Base-by-base conservation (phyloP, 139 green algal genomes). In the Spirogloea muscicola region DNA sequence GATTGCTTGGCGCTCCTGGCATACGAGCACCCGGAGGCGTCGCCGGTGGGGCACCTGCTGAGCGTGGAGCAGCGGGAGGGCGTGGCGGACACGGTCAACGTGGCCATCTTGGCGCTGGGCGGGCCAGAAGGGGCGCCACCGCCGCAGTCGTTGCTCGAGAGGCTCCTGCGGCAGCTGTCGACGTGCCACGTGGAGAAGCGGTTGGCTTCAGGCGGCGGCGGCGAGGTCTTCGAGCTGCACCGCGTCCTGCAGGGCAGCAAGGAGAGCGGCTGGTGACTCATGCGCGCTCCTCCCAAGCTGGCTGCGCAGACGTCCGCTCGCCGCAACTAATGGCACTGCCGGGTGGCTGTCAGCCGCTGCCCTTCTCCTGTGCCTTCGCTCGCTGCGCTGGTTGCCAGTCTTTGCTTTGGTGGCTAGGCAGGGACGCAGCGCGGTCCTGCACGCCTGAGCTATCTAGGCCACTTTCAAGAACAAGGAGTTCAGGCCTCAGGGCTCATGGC, bases 1-100 rank as follows among this genome's bases (percentile, higher is more conserved):
- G 88, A 92, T 18, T 83, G 90, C 13, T 79, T 95, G 0, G 88
- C 90, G 0, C 70, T 96, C 7, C 68, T 93, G 3, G 90, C 90
- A 0, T 96, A 96, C 74, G 76, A 88, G 61, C 41, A 86, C 2
- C 88, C 90, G 1, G 70, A 84, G 57, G 66, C 78, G 43, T 90
- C 87, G 0, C 79, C 85, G 0, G 58, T 95, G 58, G 67, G 68
- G 0, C 63, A 86, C 66, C 80, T 95, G 33, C 65, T 95, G 72
- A 33, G 70, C 6, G 49, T 57, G 1, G 38, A 29, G 16, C 87
- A 90, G 74, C 84, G 90, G 0, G 88, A 95, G 65, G 72, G 67
- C 0, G 82, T 89, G 6, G 90, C 90, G 1, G 90, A 95, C 58
- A 74, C 79, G 0, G 75, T 94, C 46, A 95, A 95, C 66, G 70